Percentiles rank a stretch among this genome's conserved stretches.
These are phyloP conservation scores for Rutstroemia sp. DNA, from an alignment of 2,329 filamentous ascomycete genomes.

Conservation along the genomic window DNA sequence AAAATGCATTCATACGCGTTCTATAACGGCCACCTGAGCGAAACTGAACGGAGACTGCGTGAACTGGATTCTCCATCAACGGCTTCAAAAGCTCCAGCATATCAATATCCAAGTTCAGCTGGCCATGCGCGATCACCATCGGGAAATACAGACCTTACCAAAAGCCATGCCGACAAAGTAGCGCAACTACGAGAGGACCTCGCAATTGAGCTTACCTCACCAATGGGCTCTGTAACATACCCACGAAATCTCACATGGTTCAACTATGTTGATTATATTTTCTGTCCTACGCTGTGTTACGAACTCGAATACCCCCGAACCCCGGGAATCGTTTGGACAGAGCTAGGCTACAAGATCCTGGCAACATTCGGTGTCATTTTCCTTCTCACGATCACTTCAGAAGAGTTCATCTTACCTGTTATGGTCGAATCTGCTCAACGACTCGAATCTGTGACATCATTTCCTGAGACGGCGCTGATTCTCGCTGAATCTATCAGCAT, in stretches of 20 bases:
- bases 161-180: constrained; percentile 33
- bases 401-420: constrained; percentile 93
- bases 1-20: constrained; percentile 99
- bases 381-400: constrained; percentile 79
- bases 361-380: constrained; percentile 97
- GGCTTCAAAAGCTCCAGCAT: constrained; percentile 60
- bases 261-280: constrained; percentile 81
- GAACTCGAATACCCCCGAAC: constrained; percentile 92
- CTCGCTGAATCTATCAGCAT: constrained; percentile 84
- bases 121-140: constrained; percentile 15
- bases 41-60: constrained; percentile 73
- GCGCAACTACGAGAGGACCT: constrained; percentile 72
- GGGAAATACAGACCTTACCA: constrained; percentile 13
- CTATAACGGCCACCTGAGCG: constrained; percentile 91
- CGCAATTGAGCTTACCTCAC: constrained; percentile 83
- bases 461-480: constrained; percentile 65
- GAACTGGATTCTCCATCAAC: constrained; percentile 72
- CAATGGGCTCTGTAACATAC: constrained; percentile 83
- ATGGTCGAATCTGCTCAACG: constrained; percentile 60
- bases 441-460: constrained; percentile 37
- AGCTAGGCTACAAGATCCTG: constrained; percentile 75
- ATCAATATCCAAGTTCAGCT: constrained; percentile 58
- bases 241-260: constrained; percentile 75
- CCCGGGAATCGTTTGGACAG: constrained; percentile 64
- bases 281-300: constrained; percentile 95